Conservation (phyloP, 495 filamentous ascomycete genomes). For the Penicillium manginii region DNA sequence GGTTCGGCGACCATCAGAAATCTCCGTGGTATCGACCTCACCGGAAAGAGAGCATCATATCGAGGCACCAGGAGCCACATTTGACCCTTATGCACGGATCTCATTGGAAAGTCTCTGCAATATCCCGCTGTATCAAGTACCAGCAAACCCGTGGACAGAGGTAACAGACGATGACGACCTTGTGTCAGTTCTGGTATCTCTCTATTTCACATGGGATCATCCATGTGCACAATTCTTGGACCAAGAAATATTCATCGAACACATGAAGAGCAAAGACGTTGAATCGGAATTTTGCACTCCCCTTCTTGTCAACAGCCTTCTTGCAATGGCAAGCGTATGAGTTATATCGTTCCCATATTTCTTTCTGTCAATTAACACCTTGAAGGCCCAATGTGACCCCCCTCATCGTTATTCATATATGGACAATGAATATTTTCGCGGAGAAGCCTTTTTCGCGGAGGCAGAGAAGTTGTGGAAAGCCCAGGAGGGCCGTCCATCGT, state of each 20-base stretch:
- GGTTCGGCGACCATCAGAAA: constrained; percentile 9
- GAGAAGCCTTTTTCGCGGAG: constrained; percentile 37
- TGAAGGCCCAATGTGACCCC: constrained; percentile 50
- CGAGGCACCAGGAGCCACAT: constrained; percentile 8
- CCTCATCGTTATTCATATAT: constrained; percentile 45
- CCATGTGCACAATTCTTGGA: constrained; percentile 43
- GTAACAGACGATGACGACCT: constrained; percentile 49
- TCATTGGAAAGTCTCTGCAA: constrained; percentile 43
- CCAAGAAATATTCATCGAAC: constrained; percentile 35
- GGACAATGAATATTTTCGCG: constrained; percentile 33
- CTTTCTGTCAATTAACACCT: constrained; percentile 10
- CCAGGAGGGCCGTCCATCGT: constrained; percentile 35
- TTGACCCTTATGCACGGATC: constrained; percentile 34
- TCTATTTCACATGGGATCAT: constrained; percentile 53
- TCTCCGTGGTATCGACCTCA: constrained; percentile 14
- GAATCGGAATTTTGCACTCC: constrained; percentile 41
- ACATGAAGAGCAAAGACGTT: constrained; percentile 29
- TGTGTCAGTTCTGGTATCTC: constrained; percentile 51
- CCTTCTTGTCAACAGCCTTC: constrained; percentile 44
- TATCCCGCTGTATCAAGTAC: constrained; percentile 38
- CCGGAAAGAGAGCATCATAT: constrained; percentile 20
- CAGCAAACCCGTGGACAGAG: constrained; percentile 49
- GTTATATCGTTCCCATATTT: neutral
- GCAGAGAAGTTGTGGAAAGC: constrained; percentile 40
- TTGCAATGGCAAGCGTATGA: constrained; percentile 46